phyloP scores from a whole-genome alignment of 306 rosid species.

The Cucurbita maxima region DNA sequence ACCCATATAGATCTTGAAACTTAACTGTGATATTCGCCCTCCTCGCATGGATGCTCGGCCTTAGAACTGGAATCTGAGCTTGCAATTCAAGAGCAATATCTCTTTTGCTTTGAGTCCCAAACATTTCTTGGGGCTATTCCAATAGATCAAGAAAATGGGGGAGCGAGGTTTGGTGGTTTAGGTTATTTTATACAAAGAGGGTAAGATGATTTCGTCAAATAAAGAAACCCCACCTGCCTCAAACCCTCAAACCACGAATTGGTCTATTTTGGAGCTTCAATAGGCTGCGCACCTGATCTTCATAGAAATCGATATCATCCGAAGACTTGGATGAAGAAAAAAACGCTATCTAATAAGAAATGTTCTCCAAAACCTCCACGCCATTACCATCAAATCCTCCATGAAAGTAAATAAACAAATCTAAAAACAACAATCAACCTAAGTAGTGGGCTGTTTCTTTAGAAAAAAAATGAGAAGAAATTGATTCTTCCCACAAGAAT shows the following conservation, averaged over 20 bases:
- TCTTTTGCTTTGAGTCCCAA: constrained; percentile 59
- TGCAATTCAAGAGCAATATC: constrained; percentile 83
- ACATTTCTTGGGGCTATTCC: constrained; percentile 25
- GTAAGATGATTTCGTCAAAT: neutral
- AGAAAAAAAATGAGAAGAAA: constrained; percentile 1
- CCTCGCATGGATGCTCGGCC: constrained; percentile 92
- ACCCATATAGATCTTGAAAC: constrained; percentile 93
- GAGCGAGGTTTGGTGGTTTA: neutral
- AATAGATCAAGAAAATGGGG: neutral
- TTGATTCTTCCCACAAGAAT: neutral
- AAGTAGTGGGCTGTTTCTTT: neutral
- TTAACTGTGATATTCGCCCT: constrained; percentile 87
- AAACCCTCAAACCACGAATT: constrained; percentile 2
- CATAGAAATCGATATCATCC: neutral
- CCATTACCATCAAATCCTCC: neutral
- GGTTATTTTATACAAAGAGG: neutral
- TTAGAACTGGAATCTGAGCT: constrained; percentile 56
- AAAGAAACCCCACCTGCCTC: constrained; percentile 2
- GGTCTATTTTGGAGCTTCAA: constrained; percentile 4
- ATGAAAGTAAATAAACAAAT: neutral
- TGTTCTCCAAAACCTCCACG: neutral
- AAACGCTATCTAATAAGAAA: neutral
- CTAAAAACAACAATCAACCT: neutral
- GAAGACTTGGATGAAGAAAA: neutral
- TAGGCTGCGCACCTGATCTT: neutral